Base-by-base conservation (phyloP, 768 basidiomycete genomes). In the Suillus plorans region DNA sequence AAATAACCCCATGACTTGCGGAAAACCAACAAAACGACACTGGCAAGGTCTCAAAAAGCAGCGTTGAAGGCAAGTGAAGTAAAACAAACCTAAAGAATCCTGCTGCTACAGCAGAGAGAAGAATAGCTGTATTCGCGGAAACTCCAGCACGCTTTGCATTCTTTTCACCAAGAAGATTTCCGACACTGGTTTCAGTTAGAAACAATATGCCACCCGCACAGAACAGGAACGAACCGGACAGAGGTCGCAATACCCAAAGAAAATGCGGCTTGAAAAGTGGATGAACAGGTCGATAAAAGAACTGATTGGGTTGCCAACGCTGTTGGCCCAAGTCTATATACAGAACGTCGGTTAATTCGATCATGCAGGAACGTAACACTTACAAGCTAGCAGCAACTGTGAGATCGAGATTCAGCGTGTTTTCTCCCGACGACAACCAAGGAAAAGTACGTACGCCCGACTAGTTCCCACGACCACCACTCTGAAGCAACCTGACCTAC, bases 401-500 rank as follows among this genome's bases (percentile, higher is more conserved):
- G 45, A n/a, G 59, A 36, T 28, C 6, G 44, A 52, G 36, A 44
- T 39, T 65, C 45, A 73, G 65, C 44, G 13, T 45, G 14, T 34
- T 34, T 47, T 22, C 22, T 58, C 7, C 16, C 10, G 9, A 41
- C 14, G 39, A 56, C 13, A 22, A 2, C 31, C 6, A 49, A 61
- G 56, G 7, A 60, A 55, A 55, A 18, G 4, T 36, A 72, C 74
- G 13, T 41, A 75, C 74, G 78, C 37, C 88, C 89, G 50, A 94
- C 80, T 3, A 94, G 82, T 74, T 97, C 95, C 97, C 96, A 97
- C 39, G 91, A 90, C 95, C 96, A 98, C 96, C 96, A 98, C 76
- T 97, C 96, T 1, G 87, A 88, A 2, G 90, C 93, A 2, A 88
- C 89, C 75, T 94, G 94, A 3, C 88, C 88, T 83, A 66, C 49